Percentiles rank a stretch among this genome's conserved stretches.
These are phyloP conservation scores for Cercophora newfieldiana DNA, from an alignment of 495 filamentous ascomycete species.

Conservation along the genomic window DNA sequence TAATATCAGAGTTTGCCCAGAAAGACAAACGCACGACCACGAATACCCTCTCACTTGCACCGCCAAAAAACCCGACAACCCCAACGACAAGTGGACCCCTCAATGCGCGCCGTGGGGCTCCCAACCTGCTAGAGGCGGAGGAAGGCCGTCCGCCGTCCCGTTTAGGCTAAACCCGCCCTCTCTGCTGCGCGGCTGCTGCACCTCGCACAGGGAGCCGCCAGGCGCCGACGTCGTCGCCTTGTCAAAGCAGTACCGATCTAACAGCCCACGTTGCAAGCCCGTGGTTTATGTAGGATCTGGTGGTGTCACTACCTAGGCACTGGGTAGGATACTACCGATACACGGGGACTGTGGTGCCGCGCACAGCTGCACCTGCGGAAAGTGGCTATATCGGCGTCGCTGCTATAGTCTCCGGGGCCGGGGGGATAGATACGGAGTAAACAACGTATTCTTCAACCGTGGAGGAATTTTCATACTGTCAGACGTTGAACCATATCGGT, in stretches of 20 bases:
- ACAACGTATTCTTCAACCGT: too few species aligned
- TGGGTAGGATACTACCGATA: too few species aligned
- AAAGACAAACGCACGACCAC: too few species aligned
- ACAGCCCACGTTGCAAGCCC: too few species aligned
- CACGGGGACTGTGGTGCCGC: background rate
- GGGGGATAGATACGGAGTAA: background rate
- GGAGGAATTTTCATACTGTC: too few species aligned
- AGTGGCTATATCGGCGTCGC: conserved; percentile 15
- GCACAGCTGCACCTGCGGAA: background rate
- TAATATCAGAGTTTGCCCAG: too few species aligned
- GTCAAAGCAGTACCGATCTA: too few species aligned
- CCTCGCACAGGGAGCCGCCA: background rate
- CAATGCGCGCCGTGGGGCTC: background rate
- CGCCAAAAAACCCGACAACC: background rate
- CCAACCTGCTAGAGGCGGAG: conserved; percentile 33
- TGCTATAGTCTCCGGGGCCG: conserved; percentile 6
- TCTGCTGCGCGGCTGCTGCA: conserved; percentile 15
- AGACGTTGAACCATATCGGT: too few species aligned
- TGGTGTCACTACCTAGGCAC: too few species aligned
- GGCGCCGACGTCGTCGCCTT: too few species aligned
- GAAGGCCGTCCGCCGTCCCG: conserved; percentile 30
- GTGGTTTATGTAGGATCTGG: too few species aligned
- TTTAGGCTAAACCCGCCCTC: conserved; percentile 34
- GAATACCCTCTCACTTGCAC: background rate
- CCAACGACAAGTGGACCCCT: too few species aligned